Percentiles rank a stretch among this genome's conserved stretches.
These are phyloP conservation scores for Amyloporia xantha DNA, from an alignment of 768 basidiomycete genomes.

Conservation along the genomic window DNA sequence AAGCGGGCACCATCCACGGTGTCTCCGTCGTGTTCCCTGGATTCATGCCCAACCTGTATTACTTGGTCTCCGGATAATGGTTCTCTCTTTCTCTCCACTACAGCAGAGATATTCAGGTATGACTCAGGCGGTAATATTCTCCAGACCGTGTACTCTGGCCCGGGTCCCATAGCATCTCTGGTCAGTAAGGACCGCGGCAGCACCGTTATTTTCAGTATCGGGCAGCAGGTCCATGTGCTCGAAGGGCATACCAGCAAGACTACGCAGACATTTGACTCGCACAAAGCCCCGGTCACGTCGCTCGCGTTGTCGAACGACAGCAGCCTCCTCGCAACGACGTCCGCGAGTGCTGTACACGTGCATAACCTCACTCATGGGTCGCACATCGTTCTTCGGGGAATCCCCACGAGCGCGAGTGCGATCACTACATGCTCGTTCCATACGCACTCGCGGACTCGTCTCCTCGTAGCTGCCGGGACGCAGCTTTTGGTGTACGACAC, in stretches of 20 bases:
- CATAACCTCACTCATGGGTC: slow-evolving; percentile 52
- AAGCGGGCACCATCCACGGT: slow-evolving; percentile 33
- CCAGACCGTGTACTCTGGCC: slow-evolving; percentile 34
- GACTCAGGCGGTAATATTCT: slow-evolving; percentile 39
- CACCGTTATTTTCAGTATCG: slow-evolving; percentile 42
- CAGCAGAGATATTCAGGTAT: slow-evolving; percentile 45
- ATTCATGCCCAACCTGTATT: slow-evolving; percentile 28
- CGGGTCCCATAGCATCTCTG: slow-evolving; percentile 27
- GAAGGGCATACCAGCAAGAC: slow-evolving; percentile 40
- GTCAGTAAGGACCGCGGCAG: slow-evolving; percentile 28
- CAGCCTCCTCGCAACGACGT: slow-evolving; percentile 50
- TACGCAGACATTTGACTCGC: slow-evolving; percentile 43
- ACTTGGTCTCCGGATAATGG: slow-evolving; percentile 55
- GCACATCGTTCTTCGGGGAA: slow-evolving; percentile 48
- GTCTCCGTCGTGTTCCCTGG: slow-evolving; percentile 4
- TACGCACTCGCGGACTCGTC: slow-evolving; percentile 50
- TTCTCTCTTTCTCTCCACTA: slow-evolving; percentile 46
- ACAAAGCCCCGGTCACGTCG: slow-evolving; percentile 43
- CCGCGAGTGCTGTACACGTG: slow-evolving; percentile 46
- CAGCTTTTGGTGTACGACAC: slow-evolving; percentile 59
- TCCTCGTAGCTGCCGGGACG: slow-evolving; percentile 48
- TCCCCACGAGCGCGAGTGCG: slow-evolving; percentile 24
- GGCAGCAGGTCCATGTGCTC: slow-evolving; percentile 41
- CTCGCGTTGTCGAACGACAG: slow-evolving; percentile 56
- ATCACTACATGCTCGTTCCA: slow-evolving; percentile 55